Conservation (phyloP, 164 flowering plant species). For the Magnolia sinica region DNA sequence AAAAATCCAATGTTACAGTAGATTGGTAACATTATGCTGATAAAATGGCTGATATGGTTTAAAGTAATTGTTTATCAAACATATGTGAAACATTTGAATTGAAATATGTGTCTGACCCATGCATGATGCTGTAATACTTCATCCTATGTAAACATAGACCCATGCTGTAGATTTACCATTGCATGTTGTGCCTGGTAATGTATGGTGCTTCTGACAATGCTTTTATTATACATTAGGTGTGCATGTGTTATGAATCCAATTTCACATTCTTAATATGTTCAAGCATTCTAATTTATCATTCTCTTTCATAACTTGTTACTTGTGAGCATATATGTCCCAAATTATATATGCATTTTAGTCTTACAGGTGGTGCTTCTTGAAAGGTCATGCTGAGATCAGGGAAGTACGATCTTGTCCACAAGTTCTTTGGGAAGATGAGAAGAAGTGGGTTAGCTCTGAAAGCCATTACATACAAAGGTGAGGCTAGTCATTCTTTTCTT, state of each 20-base stretch:
- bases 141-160: no score
- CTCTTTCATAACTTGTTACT: neutral
- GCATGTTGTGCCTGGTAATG: no score
- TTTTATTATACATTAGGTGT: neutral
- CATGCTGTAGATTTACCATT: no score
- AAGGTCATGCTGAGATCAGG: conserved; percentile 93
- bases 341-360: conserved; percentile 38
- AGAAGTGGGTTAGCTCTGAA: conserved; percentile 65
- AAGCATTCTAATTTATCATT: neutral
- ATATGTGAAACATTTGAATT: neutral
- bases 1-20: neutral
- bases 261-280: neutral
- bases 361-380: conserved; percentile 53
- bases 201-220: neutral
- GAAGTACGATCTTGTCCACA: conserved; percentile 79
- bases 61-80: neutral
- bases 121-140: no score
- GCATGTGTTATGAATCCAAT: neutral
- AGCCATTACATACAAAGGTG: conserved; percentile 82
- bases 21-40: neutral
- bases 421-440: conserved; percentile 66
- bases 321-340: conserved; percentile 11
- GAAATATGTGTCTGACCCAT: no score
- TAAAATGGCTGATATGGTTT: neutral
- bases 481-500: neutral